Base-by-base conservation (phyloP, 345 rosid species). In the Abelmoschus esculentus region DNA sequence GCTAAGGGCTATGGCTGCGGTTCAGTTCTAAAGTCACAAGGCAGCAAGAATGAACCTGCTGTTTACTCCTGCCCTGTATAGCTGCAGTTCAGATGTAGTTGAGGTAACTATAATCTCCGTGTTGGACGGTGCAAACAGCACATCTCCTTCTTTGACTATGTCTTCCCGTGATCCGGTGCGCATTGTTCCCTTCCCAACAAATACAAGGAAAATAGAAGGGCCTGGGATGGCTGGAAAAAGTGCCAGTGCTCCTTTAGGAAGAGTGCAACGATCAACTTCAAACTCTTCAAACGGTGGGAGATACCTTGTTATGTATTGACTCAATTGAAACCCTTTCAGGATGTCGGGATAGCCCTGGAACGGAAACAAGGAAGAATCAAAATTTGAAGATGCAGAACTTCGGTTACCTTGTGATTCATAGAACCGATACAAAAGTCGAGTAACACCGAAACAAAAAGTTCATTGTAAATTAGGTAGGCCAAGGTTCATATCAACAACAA, bases 221-320 rank as follows among this genome's bases (percentile, higher is more conserved):
- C 98, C 99, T 5, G 80, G 79, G 49, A 89, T 81, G 32, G 89
- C 82, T 0, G 95, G 91, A 69, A 92, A 96, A 76, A 85, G 78
- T 0, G 93, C 80, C 0, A 95, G 82, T 67, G 83, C 83, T 22
- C 86, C 91, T 58, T 70, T 36, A 2, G 95, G 93, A 59, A 96
- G 92, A 66, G 78, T 66, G 80, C 99, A 91, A 28, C 74, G 46
- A 78, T 92, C 98, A 9, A 92, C 87, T 80, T 90, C 98, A n/a
- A 96, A 96, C 79, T 96, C 99, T 29, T 90, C 91, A 13, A 96
- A 92, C 3, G 99, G 97, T 1, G 98, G 98, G 17, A 84, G 86
- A 80, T 92, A 96, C 81, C 95, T 90, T 61, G 83, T 90, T 70
- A 83, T 77, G 76, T 87, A 86, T 1, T 87, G 81, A 75, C 73